Evolutionary conservation across 805 yeast species (phyloP), one percentile per base, ranked within the genome.

Genomic region (Zygoascus tannicola): DNA sequence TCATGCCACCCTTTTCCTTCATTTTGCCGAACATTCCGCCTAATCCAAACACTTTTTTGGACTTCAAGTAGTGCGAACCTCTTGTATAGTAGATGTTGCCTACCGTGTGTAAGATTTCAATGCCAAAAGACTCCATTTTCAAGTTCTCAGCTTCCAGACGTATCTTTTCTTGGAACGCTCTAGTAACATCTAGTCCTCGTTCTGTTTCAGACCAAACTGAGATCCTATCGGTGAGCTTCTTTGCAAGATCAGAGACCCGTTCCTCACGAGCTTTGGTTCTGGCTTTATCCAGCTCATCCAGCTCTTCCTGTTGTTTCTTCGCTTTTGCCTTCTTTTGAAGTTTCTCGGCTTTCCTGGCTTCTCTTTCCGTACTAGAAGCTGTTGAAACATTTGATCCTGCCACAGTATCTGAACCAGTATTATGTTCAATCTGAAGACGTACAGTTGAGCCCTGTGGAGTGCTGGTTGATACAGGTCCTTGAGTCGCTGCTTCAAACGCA

Each of bases 81-180:
- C 86, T 86, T 30, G 74, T 69, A 44, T 71, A 71, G 63, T 92
- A 92, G 4, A 85, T 75, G 48, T 73, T 74, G 16, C 97, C 97
- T 49, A 92, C 81, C 16, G 90, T 73, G 47, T 69, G 73, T 51
- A 90, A 67, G 41, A 92, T 70, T 64, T 90, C 95, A 41, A 90
- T 65, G 12, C 99, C 99, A 66, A 92, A 92, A 43, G 95, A 85
- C 69, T 92, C 98, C 73, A 86, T 76, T 62, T 92, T 92, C 58
- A 92, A 68, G 49, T 83, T 83, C 57, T 88, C 92, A 14, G 94
- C 95, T 62, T 92, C 97, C 55, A 80, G 78, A 49, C 70, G 71
- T 52, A 84, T 72, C 59, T 83, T 81, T 44, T 69, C 70, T 47
- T 71, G 65, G 60, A 86, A 90, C 0, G 81, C 71, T 4, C 62